Conservation (phyloP, 129 eudicot species). For the Helianthus annuus region DNA sequence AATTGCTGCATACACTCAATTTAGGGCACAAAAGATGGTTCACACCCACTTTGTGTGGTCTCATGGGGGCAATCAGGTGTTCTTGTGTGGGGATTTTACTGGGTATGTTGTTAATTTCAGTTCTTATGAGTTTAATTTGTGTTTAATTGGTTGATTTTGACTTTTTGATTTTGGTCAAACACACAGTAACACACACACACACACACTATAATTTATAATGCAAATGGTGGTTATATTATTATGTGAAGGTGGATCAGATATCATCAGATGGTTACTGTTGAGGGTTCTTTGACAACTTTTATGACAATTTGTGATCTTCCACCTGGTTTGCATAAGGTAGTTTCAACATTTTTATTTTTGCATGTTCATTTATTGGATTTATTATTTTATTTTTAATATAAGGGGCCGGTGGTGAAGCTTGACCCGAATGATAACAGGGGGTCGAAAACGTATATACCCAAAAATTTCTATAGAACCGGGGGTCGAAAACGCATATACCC, state of each 20-base stretch:
- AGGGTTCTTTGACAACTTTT: constrained; percentile 55
- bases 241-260: constrained; percentile 58
- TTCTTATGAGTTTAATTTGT: background rate
- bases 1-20: background rate
- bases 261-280: constrained; percentile 50
- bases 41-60: constrained; percentile 60
- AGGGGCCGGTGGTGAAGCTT: too few relatives aligned
- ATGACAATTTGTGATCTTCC: constrained; percentile 59
- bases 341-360: background rate
- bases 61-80: constrained; percentile 61
- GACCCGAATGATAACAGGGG: too few relatives aligned
- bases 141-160: constrained; percentile 18
- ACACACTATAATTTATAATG: constrained; percentile 24
- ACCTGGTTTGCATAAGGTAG: constrained; percentile 65
- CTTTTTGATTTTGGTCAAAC: constrained; percentile 17
- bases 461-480: too few relatives aligned
- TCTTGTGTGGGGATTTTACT: constrained; percentile 52
- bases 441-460: too few relatives aligned
- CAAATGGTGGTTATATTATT: constrained; percentile 23
- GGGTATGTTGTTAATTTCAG: constrained; percentile 42
- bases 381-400: background rate
- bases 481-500: too few relatives aligned
- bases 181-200: constrained; percentile 18
- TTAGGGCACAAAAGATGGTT: constrained; percentile 45
- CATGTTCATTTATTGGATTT: background rate